Base-by-base conservation (phyloP, 331 rosid species). In the Saraca asoca region DNA sequence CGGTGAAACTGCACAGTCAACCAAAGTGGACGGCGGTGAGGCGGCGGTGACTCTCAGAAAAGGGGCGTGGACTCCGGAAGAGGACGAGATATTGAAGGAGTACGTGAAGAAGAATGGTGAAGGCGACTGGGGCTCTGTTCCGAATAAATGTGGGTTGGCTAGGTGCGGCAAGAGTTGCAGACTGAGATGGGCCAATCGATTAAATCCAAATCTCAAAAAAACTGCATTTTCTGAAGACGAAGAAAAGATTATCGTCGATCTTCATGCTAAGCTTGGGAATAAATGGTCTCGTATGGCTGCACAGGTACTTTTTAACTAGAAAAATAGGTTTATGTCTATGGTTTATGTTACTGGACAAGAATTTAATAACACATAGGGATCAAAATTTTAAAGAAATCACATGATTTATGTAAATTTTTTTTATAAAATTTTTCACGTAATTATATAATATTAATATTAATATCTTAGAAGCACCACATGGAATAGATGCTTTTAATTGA, bases 251-350 rank as follows among this genome's bases (percentile, higher is more conserved):
- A 87, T 91, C 78, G 61, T 91, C 52, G 81, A 87, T 5, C 95
- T 87, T 71, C 98, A 91, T 72, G 79, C 95, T 34, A 87, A 79
- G 73, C 62, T 85, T 39, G 98, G 95, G 58, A 91, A 89, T 80
- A 89, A 86, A 80, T 91, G 98, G 98, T 86, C 98, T 58, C 79
- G 87, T 64, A 91, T 89, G 92, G 98, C 98, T 10, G 64, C 96
- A 7, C 88, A 80, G 87, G 98, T 90, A 62, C 0, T 7, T 54
- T 35, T 0, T 5, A 18, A 0, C 15, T 31, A n/a, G n/a, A n/a
- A n/a, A n/a, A n/a, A n/a, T n/a, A n/a, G n/a, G n/a, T n/a, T n/a
- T n/a, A n/a, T n/a, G n/a, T n/a, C n/a, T n/a, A n/a, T n/a, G n/a
- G n/a, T n/a, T n/a, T n/a, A n/a, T n/a, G n/a, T n/a, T n/a, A n/a